These are phyloP conservation scores for Gossypium anomalum DNA, from an alignment of 345 rosid species.

Conservation along the genomic window DNA sequence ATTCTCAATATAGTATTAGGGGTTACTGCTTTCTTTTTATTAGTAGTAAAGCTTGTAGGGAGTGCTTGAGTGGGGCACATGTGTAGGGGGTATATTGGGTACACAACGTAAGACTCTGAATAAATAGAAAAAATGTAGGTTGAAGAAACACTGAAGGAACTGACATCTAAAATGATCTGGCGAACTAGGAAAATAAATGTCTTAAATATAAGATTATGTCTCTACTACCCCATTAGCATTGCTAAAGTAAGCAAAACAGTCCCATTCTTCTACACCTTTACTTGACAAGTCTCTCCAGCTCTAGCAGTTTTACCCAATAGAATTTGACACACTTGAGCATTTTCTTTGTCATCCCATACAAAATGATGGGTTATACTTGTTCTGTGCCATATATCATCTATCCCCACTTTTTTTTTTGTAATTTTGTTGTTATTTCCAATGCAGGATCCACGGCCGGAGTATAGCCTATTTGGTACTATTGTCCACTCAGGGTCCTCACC, in stretches of 20 bases:
- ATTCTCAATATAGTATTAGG: neutral
- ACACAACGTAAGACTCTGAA: neutral
- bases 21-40: neutral
- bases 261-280: neutral
- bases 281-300: neutral
- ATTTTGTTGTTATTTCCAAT: constrained; percentile 10
- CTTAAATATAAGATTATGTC: neutral
- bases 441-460: constrained; percentile 81
- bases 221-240: neutral
- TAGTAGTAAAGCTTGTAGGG: neutral
- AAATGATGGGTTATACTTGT: neutral
- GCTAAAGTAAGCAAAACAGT: neutral
- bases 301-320: neutral
- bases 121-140: neutral
- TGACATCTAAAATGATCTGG: neutral
- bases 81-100: neutral
- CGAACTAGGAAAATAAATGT: neutral
- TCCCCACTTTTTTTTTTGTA: neutral
- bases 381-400: neutral
- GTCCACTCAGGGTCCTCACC: constrained; percentile 90
- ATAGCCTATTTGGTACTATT: constrained; percentile 90
- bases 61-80: neutral
- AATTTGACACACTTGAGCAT: neutral
- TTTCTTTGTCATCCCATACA: neutral
- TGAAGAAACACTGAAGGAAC: neutral